These are phyloP conservation scores for Candida palmyrensis DNA, from an alignment of 805 yeast species.

Conservation along the genomic window DNA sequence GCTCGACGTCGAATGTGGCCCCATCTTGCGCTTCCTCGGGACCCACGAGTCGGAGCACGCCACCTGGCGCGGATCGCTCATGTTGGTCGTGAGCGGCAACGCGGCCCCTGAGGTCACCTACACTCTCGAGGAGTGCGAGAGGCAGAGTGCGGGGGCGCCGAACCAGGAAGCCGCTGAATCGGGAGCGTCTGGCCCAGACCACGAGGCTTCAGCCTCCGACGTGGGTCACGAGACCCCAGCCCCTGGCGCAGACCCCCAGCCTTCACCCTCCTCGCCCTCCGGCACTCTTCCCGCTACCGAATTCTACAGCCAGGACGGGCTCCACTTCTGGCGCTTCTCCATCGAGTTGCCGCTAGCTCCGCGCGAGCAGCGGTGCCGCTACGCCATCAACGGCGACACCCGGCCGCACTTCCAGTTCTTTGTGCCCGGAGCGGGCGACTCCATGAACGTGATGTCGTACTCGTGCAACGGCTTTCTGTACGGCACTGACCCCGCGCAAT, in stretches of 20 bases:
- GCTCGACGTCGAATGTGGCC: constrained; percentile 66
- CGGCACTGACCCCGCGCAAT: constrained; percentile 58
- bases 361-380: constrained; percentile 59
- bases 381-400: constrained; percentile 46
- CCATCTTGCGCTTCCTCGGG: constrained; percentile 64
- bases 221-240: too few species aligned
- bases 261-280: too few species aligned
- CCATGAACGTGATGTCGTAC: constrained; percentile 78
- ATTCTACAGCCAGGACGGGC: constrained; percentile 39
- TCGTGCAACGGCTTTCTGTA: constrained; percentile 91
- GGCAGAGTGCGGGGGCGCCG: too few species aligned
- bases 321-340: constrained; percentile 61
- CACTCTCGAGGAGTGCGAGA: too few species aligned
- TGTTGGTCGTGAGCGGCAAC: constrained; percentile 46
- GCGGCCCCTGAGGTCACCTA: constrained; percentile 26
- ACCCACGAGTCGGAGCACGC: constrained; percentile 44
- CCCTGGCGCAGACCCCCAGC: background rate
- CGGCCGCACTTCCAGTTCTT: constrained; percentile 51
- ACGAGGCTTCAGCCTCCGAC: constrained; percentile 7
- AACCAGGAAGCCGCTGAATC: too few species aligned
- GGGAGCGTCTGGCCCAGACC: constrained; percentile 40
- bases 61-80: constrained; percentile 62
- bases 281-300: constrained; percentile 46
- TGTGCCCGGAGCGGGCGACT: constrained; percentile 56
- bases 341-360: constrained; percentile 45